Evolutionary conservation across 1,139 yeast genomes (phyloP).

Genomic region (Saccharomycopsis crataegensis): DNA sequence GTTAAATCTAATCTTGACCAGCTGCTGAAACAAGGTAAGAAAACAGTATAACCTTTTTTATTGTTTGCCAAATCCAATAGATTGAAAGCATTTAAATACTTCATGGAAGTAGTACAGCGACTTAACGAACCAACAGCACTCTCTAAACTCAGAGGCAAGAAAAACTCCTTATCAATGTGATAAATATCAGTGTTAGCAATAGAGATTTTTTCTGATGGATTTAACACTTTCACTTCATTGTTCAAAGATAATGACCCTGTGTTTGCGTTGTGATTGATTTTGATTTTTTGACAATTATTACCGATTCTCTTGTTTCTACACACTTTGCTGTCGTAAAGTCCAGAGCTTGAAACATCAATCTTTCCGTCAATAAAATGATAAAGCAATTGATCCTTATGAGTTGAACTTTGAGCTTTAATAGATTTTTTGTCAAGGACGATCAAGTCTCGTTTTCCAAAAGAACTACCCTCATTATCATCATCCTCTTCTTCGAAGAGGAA

Average conservation of each 20-base stretch:
- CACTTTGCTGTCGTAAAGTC: constrained; percentile 40
- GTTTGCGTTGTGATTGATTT: constrained; percentile 25
- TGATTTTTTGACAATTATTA: constrained; percentile 40
- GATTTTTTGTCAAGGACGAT: constrained; percentile 2
- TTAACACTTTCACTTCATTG: constrained; percentile 29
- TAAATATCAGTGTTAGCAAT: constrained; percentile 59
- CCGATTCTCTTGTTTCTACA: constrained; percentile 37
- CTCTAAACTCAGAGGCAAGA: constrained; percentile 46
- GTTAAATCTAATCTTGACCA: constrained; percentile 67
- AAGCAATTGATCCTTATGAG: constrained; percentile 34
- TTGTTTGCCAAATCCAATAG: constrained; percentile 39
- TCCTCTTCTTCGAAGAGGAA: constrained; percentile 40
- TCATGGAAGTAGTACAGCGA: constrained; percentile 45
- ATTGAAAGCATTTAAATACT: constrained; percentile 42
- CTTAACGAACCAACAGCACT: constrained; percentile 48
- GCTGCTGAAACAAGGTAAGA: constrained; percentile 71
- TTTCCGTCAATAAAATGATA: constrained; percentile 64
- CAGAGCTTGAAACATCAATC: constrained; percentile 29
- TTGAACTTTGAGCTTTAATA: constrained; percentile 20
- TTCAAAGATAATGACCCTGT: constrained; percentile 38
- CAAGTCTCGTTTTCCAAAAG: constrained; percentile 22
- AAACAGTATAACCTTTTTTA: constrained; percentile 59
- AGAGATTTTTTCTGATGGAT: background rate
- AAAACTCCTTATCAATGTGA: constrained; percentile 49
- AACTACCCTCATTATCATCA: constrained; percentile 32